Conservation (phyloP, 164 flowering plant species). For the Macadamia tetraphylla region DNA sequence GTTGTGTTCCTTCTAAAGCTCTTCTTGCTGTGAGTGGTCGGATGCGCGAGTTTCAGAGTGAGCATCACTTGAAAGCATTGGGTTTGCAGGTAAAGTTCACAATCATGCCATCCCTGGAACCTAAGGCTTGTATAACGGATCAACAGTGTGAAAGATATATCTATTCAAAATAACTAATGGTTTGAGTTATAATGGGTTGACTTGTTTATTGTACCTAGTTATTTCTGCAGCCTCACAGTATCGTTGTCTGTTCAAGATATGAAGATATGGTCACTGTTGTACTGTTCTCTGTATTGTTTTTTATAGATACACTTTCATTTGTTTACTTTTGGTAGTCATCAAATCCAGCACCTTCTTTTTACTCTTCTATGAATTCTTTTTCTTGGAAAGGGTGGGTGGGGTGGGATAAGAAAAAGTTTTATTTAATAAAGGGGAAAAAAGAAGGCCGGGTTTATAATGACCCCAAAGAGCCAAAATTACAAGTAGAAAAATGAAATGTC, state of each 20-base stretch:
- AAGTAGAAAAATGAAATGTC: too few species aligned
- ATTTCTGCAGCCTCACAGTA: background rate
- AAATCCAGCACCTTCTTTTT: background rate
- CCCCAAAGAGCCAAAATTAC: too few species aligned
- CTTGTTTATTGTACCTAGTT: background rate
- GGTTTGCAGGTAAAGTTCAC: slow-evolving; percentile 39
- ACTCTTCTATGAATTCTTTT: background rate
- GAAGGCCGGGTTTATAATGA: too few species aligned
- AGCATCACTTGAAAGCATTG: slow-evolving; percentile 14
- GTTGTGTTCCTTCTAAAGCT: slow-evolving; percentile 60
- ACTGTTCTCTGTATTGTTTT: background rate
- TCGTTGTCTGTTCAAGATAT: too few species aligned
- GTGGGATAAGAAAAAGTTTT: too few species aligned
- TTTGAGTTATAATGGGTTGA: background rate
- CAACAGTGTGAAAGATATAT: background rate
- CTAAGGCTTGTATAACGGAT: too few species aligned
- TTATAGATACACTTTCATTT: background rate
- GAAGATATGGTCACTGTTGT: background rate
- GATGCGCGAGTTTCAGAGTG: slow-evolving; percentile 47
- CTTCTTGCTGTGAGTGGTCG: slow-evolving; percentile 55
- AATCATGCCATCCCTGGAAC: background rate
- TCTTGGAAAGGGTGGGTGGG: too few species aligned
- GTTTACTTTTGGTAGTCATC: background rate
- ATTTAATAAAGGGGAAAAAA: too few species aligned
- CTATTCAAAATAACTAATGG: background rate